Percentiles rank a stretch among this genome's conserved stretches.
Conservation (phyloP, 768 basidiomycete species). For the Russula earlei region DNA sequence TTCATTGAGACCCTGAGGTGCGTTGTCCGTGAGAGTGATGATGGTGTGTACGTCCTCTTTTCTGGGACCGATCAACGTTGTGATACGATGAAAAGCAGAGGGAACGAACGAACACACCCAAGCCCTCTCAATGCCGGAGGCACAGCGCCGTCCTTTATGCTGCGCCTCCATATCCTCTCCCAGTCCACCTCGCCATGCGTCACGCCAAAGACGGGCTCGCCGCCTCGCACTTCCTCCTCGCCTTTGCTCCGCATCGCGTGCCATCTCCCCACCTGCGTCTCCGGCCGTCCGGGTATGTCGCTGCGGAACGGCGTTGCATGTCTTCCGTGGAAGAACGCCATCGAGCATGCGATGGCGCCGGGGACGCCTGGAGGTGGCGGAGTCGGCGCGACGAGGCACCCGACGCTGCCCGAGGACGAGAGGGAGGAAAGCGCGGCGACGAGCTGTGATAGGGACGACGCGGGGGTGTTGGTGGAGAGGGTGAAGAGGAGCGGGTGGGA, state of each 20-base stretch:
- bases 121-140: constrained; percentile 33
- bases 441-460: constrained; percentile 26
- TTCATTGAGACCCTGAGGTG: constrained; percentile 46
- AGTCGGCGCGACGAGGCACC: constrained; percentile 47
- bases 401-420: constrained; percentile 33
- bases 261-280: constrained; percentile 63
- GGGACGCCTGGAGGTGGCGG: constrained; percentile 25
- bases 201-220: not conserved
- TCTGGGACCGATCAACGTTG: constrained; percentile 8
- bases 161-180: constrained; percentile 42
- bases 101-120: constrained; percentile 27
- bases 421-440: constrained; percentile 22
- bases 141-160: constrained; percentile 22
- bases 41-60: constrained; percentile 28
- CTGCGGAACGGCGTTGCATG: constrained; percentile 49
- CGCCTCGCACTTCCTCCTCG: not conserved
- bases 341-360: constrained; percentile 39
- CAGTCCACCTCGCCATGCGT: constrained; percentile 32
- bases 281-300: constrained; percentile 46
- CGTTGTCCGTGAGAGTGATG: constrained; percentile 47
- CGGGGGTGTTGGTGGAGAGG: constrained; percentile 36
- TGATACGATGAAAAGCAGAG: too few species aligned
- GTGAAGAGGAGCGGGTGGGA: constrained; percentile 38
- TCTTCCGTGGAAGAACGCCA: constrained; percentile 42
- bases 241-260: constrained; percentile 42